phyloP scores from a whole-genome alignment of 2,329 filamentous ascomycete genomes.

The Trichophyton equinum region DNA sequence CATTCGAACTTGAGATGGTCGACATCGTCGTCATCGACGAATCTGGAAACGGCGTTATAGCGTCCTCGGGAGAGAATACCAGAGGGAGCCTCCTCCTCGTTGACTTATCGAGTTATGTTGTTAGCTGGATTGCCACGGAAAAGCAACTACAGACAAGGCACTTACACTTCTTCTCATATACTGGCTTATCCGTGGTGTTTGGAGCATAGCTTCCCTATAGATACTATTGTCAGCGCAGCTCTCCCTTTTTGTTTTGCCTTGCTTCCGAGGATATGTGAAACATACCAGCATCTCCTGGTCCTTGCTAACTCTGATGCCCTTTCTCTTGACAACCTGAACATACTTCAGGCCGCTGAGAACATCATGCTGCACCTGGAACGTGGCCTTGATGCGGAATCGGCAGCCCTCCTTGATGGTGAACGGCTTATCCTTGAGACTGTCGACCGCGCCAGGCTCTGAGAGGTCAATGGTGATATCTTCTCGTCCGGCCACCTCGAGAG shows the following conservation, averaged over 20 bases:
- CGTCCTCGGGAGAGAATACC: constrained; percentile 83
- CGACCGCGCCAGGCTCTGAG: constrained; percentile 57
- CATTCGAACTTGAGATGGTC: constrained; percentile 86
- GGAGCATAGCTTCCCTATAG: constrained; percentile 77
- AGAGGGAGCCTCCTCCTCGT: constrained; percentile 79
- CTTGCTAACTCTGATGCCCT: constrained; percentile 77
- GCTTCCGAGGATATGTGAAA: constrained; percentile 14
- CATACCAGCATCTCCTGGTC: constrained; percentile 95
- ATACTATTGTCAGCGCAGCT: constrained; percentile 1
- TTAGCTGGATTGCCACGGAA: too few species aligned
- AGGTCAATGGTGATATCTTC: constrained; percentile 82
- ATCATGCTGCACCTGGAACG: constrained; percentile 93
- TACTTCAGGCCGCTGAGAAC: constrained; percentile 93
- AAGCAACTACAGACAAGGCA: constrained; percentile 12
- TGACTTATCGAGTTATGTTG: constrained; percentile 43
- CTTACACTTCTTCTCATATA: constrained; percentile 88
- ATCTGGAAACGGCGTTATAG: constrained; percentile 80
- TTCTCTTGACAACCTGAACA: constrained; percentile 83
- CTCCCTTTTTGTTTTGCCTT: not conserved
- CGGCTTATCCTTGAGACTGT: constrained; percentile 72
- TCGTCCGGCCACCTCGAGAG: constrained; percentile 74
- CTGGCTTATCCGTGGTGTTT: constrained; percentile 73
- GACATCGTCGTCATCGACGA: constrained; percentile 90
- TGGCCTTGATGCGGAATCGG: constrained; percentile 85
- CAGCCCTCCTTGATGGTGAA: constrained; percentile 97